phyloP scores from a whole-genome alignment of 805 yeast species.

The Cyberlindnera mrakii region DNA sequence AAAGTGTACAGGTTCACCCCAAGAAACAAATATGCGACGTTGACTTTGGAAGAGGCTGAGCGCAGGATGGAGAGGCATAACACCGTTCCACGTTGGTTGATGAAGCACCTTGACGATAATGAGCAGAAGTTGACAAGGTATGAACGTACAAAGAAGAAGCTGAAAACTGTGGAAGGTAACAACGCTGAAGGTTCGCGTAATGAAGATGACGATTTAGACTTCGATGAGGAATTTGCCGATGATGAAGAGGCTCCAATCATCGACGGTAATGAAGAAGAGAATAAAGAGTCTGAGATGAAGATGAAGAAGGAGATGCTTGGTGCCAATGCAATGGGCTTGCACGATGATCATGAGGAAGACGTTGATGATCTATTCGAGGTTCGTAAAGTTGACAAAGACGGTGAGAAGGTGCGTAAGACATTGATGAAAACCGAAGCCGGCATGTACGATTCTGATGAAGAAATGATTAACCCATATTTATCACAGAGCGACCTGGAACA shows the following conservation, averaged over 20 bases:
- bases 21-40: slow-evolving; percentile 86
- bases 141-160: slow-evolving; percentile 39
- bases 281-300: slow-evolving; percentile 78
- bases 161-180: slow-evolving; percentile 43
- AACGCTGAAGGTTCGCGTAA: slow-evolving; percentile 42
- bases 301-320: slow-evolving; percentile 79
- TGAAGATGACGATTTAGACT: slow-evolving; percentile 89
- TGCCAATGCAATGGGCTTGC: slow-evolving; percentile 65
- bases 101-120: slow-evolving; percentile 77
- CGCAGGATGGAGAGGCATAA: slow-evolving; percentile 80
- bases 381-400: slow-evolving; percentile 84
- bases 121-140: slow-evolving; percentile 46
- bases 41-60: slow-evolving; percentile 95
- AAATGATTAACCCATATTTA: slow-evolving; percentile 69
- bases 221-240: slow-evolving; percentile 95
- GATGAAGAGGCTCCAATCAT: slow-evolving; percentile 98
- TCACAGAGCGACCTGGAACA: slow-evolving; percentile 60
- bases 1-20: slow-evolving; percentile 92
- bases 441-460: slow-evolving; percentile 73
- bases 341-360: slow-evolving; percentile 59
- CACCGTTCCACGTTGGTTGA: slow-evolving; percentile 86
- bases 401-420: slow-evolving; percentile 78
- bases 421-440: slow-evolving; percentile 81
- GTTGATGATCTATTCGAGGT: slow-evolving; percentile 65
- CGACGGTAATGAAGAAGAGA: slow-evolving; percentile 94